Evolutionary conservation across 768 basidiomycete species (phyloP).

Genomic region (Kwoniella sp.): DNA sequence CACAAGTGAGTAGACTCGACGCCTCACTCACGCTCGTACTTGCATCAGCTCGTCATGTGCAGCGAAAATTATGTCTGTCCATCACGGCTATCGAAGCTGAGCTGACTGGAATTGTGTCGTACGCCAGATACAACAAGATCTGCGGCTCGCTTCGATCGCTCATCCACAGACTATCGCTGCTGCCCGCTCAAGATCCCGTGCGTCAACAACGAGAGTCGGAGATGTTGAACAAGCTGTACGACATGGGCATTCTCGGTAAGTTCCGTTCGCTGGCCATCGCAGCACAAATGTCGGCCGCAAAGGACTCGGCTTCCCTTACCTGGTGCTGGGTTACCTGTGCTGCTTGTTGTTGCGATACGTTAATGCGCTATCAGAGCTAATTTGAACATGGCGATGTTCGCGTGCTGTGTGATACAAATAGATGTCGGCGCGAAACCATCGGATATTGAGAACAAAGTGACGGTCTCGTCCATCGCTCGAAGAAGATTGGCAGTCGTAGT

Average conservation of each 20-base stretch:
- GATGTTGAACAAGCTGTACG: constrained; percentile 91
- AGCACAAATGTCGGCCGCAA: background rate
- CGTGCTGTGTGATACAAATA: constrained; percentile 10
- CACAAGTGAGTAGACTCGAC: constrained; percentile 66
- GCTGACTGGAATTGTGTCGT: too few relatives aligned
- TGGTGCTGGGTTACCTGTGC: too few relatives aligned
- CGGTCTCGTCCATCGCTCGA: constrained; percentile 91
- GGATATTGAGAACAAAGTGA: constrained; percentile 91
- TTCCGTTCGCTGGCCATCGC: background rate
- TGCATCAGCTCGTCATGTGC: constrained; percentile 7
- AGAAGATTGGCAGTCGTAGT: constrained; percentile 88
- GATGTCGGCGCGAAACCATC: constrained; percentile 83
- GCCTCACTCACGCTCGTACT: background rate
- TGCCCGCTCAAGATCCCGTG: constrained; percentile 87
- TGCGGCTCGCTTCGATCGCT: constrained; percentile 82
- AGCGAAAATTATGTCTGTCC: background rate
- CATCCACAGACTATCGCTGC: constrained; percentile 81
- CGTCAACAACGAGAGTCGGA: constrained; percentile 80
- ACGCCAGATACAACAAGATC: constrained; percentile 80
- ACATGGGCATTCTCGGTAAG: constrained; percentile 79
- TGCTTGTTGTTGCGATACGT: too few relatives aligned
- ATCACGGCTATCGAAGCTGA: background rate
- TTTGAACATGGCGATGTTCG: background rate
- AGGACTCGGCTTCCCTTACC: too few relatives aligned
- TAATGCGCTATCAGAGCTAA: background rate